phyloP scores from a whole-genome alignment of 140 eudicot genomes.

The Flaveria floridana region DNA sequence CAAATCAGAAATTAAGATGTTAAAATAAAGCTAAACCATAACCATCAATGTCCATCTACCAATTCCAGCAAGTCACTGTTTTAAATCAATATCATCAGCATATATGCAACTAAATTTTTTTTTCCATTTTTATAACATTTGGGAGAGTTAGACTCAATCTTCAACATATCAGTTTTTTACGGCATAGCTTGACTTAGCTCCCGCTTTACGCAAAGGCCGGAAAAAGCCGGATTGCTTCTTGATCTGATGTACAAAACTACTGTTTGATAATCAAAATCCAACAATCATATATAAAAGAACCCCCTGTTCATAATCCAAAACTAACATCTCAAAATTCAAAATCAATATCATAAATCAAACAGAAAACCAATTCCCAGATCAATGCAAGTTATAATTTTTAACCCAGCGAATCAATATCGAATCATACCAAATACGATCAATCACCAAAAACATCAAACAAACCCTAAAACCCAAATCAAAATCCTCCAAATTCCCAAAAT shows the following conservation, averaged over 20 bases:
- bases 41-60: conserved; percentile 35
- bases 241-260: no score
- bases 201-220: no score
- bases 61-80: conserved; percentile 20
- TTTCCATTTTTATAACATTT: neutral
- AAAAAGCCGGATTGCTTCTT: no score
- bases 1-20: conserved; percentile 31
- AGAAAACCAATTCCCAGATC: neutral
- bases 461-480: conserved; percentile 5
- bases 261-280: neutral
- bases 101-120: neutral
- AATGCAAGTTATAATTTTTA: no score
- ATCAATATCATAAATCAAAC: neutral
- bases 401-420: no score
- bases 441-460: conserved; percentile 8
- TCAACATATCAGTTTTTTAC: neutral
- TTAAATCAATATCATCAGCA: conserved; percentile 7
- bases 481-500: neutral
- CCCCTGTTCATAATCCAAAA: neutral
- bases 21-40: conserved; percentile 11
- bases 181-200: neutral
- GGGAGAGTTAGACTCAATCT: conserved; percentile 26
- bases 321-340: neutral
- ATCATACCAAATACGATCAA: no score
- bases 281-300: neutral